Conservation (phyloP, 306 rosid genomes). For the Quercus cerris region DNA sequence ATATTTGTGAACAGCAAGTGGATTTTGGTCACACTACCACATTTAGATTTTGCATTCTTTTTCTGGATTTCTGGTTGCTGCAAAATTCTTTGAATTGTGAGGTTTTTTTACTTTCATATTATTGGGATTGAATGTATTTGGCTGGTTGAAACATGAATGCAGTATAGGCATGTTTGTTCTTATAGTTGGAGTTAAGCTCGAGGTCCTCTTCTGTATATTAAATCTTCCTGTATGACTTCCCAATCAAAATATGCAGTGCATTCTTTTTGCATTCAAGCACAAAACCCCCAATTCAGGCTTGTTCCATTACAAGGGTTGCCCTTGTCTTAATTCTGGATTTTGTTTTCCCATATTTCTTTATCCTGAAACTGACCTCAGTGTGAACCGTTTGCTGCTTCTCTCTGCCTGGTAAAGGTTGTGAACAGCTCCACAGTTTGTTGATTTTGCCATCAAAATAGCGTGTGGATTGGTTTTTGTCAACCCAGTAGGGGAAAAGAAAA, state of each 20-base stretch:
- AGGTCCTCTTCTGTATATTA: constrained; percentile 54
- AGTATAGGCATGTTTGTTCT: constrained; percentile 28
- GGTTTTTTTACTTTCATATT: constrained; percentile 40
- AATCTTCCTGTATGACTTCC: constrained; percentile 31
- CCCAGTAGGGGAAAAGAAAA: too few relatives aligned
- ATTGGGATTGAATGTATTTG: constrained; percentile 46
- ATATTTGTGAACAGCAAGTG: constrained; percentile 25
- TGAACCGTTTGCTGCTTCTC: background rate
- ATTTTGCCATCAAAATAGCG: too few relatives aligned
- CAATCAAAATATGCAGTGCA: constrained; percentile 22
- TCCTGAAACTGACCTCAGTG: background rate
- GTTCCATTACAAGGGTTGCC: background rate
- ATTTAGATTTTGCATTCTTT: constrained; percentile 12
- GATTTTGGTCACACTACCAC: constrained; percentile 23
- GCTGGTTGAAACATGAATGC: constrained; percentile 43
- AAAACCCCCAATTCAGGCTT: background rate
- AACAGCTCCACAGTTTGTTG: too few relatives aligned
- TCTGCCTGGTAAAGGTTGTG: background rate
- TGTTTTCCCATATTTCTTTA: background rate
- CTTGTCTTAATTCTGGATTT: background rate
- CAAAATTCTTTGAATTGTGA: constrained; percentile 47
- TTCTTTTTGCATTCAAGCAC: constrained; percentile 14
- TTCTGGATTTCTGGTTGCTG: constrained; percentile 35
- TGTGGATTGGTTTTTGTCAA: too few relatives aligned
- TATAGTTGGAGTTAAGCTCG: constrained; percentile 28